Percentiles rank a stretch among this genome's conserved stretches.
Evolutionary conservation across 2,329 filamentous ascomycete species (phyloP).

Genomic region (Fusarium luffae): DNA sequence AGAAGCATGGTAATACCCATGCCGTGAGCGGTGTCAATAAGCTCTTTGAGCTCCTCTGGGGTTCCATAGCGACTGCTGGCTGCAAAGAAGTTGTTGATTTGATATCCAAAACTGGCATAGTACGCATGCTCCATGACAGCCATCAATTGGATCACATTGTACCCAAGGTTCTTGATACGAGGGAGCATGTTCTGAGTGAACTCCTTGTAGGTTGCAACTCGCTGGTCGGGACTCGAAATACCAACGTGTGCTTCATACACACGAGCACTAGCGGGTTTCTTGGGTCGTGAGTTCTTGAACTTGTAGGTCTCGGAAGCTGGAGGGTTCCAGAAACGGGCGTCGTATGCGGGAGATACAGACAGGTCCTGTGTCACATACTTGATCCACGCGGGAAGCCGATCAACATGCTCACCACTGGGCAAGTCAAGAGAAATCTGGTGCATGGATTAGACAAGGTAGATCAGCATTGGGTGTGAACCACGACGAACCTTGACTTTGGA

Average conservation of each 20-base stretch:
- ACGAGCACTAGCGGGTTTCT: constrained; percentile 85
- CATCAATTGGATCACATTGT: constrained; percentile 99
- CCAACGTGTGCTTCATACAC: constrained; percentile 99
- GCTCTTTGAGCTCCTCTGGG: constrained; percentile 94
- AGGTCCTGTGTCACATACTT: constrained; percentile 96
- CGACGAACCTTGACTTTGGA: constrained; percentile 88
- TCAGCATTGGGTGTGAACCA: not conserved
- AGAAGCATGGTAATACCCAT: constrained; percentile 91
- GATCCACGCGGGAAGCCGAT: constrained; percentile 96
- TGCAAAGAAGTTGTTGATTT: constrained; percentile 98
- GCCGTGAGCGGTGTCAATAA: constrained; percentile 93
- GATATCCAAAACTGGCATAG: constrained; percentile 98
- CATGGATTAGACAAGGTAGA: constrained; percentile 9
- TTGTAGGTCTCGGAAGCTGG: constrained; percentile 78
- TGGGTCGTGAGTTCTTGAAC: constrained; percentile 85
- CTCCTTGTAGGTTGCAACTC: constrained; percentile 95
- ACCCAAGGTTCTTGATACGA: constrained; percentile 88
- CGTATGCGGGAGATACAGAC: constrained; percentile 88
- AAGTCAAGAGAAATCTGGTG: constrained; percentile 82
- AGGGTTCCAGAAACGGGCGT: constrained; percentile 97
- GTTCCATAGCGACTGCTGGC: constrained; percentile 94
- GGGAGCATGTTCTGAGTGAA: constrained; percentile 94
- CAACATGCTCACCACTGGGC: constrained; percentile 81
- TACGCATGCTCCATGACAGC: constrained; percentile 99
- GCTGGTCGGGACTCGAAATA: constrained; percentile 90